These are phyloP conservation scores for Ceratocystis diversiconidia DNA, from an alignment of 2,329 filamentous ascomycete species.

Conservation along the genomic window DNA sequence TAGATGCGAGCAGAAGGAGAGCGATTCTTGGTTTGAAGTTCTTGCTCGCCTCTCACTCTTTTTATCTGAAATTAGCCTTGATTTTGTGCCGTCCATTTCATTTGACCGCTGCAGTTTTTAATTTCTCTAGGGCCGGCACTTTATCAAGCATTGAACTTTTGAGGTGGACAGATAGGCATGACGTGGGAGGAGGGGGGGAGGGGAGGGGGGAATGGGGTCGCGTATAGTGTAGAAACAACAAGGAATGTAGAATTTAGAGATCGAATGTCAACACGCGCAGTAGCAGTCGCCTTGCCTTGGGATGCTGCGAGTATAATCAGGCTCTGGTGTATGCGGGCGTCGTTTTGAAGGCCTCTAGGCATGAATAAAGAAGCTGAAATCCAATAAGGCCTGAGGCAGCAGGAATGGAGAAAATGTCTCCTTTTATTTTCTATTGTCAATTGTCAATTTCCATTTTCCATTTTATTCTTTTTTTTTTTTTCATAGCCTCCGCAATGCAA, in stretches of 20 bases:
- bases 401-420: not conserved
- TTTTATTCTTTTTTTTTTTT: not conserved
- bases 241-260: not conserved
- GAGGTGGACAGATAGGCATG: not conserved
- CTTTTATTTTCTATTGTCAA: not conserved
- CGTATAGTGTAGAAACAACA: not conserved
- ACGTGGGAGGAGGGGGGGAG: not conserved
- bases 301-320: not conserved
- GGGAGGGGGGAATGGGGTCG: not conserved
- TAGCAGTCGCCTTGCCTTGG: not conserved
- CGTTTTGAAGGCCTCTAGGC: not conserved
- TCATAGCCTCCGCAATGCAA: not conserved
- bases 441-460: no score
- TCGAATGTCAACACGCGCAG: not conserved
- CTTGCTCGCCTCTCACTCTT: not conserved
- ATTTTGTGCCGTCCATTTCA: no score
- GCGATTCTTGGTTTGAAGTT: not conserved
- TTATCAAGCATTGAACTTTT: not conserved
- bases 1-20: not conserved
- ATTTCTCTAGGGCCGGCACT: not conserved
- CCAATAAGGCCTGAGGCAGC: no score
- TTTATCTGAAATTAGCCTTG: no score
- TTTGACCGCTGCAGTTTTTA: not conserved
- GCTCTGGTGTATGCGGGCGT: not conserved
- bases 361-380: not conserved